A percentile compares a stretch with the other conserved stretches of the same genome.
These are phyloP conservation scores for Papilionanthe hybrid DNA, from an alignment of 116 monocot species.

Conservation along the genomic window DNA sequence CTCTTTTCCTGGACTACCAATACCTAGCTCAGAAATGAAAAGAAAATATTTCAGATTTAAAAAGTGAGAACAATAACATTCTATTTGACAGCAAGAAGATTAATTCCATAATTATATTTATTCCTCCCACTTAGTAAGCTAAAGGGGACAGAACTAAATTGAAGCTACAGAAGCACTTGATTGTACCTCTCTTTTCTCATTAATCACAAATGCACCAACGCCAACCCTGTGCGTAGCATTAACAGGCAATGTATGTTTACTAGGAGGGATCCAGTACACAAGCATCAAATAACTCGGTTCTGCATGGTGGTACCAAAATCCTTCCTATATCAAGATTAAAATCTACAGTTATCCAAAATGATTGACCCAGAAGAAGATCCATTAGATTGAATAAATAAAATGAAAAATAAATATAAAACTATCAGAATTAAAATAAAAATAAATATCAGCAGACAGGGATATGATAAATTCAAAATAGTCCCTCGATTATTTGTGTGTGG, in stretches of 20 bases:
- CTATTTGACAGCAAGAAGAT: not conserved
- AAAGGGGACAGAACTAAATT: not conserved
- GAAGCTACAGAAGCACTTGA: not conserved
- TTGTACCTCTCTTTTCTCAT: conserved; percentile 49
- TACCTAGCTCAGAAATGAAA: conserved; percentile 26
- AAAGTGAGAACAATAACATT: not conserved
- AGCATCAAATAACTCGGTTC: conserved; percentile 58
- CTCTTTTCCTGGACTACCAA: conserved; percentile 56
- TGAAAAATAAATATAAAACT: not conserved
- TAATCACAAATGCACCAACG: conserved; percentile 53
- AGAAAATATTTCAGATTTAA: not conserved
- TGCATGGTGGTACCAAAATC: conserved; percentile 60
- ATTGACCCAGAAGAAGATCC: not conserved
- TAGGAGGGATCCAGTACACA: conserved; percentile 49
- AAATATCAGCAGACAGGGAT: not conserved
- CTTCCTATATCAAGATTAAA: conserved; percentile 31
- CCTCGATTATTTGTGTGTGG: too few relatives aligned
- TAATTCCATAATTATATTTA: not conserved
- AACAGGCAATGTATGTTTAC: conserved; percentile 40
- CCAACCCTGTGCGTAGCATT: conserved; percentile 51
- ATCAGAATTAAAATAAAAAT: not conserved
- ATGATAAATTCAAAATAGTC: not conserved
- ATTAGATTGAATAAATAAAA: not conserved
- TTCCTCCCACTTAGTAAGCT: not conserved
- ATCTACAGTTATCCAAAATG: not conserved